Conservation (phyloP, 2,329 filamentous ascomycete genomes). For the Apiospora arundinis region DNA sequence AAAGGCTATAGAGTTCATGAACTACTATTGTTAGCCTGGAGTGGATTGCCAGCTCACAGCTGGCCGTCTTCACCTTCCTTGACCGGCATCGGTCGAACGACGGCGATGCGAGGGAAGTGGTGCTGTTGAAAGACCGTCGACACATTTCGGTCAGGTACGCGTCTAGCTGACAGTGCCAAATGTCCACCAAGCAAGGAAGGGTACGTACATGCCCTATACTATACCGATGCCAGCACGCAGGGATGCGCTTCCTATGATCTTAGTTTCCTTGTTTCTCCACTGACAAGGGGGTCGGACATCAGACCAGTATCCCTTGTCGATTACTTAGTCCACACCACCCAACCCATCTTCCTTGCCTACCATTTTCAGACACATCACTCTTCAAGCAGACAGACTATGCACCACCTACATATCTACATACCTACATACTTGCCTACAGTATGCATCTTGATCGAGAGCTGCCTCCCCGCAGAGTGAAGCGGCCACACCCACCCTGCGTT, state of each 20-base stretch:
- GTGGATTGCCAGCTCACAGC: slow-evolving; percentile 9
- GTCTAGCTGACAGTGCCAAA: not conserved
- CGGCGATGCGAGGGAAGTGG: not conserved
- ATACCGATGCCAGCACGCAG: slow-evolving; percentile 17
- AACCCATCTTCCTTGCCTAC: slow-evolving; percentile 16
- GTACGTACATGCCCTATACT: slow-evolving; percentile 5
- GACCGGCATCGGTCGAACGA: slow-evolving; percentile 2
- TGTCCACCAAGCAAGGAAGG: not conserved
- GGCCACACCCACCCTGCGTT: slow-evolving; percentile 39
- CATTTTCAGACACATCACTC: slow-evolving; percentile 22
- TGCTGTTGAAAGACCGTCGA: not conserved
- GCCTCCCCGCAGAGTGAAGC: slow-evolving; percentile 39
- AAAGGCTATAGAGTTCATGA: slow-evolving; percentile 15
- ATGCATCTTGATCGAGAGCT: slow-evolving; percentile 20
- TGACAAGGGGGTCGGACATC: slow-evolving; percentile 10
- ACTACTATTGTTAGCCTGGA: slow-evolving; percentile 13
- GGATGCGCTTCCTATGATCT: slow-evolving; percentile 22
- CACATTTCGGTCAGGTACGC: slow-evolving; percentile 18
- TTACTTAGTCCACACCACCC: slow-evolving; percentile 21
- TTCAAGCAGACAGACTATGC: slow-evolving; percentile 14
- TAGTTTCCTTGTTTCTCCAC: slow-evolving; percentile 22
- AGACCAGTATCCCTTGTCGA: slow-evolving; percentile 16
- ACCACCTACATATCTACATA: not conserved
- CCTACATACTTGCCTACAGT: not conserved
- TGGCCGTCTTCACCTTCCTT: not conserved